Evolutionary conservation across 2,329 filamentous ascomycete species (phyloP).

Genomic region (Penicillium sp.): DNA sequence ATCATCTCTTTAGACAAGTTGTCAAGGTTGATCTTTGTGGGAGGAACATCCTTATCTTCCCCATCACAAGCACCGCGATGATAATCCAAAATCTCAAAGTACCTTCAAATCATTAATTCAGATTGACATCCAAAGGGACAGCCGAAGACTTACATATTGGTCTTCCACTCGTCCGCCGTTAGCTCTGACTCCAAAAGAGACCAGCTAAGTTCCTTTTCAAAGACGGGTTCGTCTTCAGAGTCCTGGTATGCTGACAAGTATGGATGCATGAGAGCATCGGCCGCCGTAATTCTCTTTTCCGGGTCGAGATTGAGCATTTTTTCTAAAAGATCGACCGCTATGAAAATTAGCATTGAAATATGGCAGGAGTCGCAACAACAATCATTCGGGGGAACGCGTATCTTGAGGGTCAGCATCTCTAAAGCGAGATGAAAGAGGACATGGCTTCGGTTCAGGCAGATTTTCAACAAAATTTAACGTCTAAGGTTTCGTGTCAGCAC

Average conservation of each 20-base stretch:
- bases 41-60: background rate
- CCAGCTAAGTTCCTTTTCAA: constrained; percentile 98
- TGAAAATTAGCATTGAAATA: background rate
- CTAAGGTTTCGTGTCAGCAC: constrained; percentile 46
- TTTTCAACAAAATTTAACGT: constrained; percentile 96
- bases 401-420: constrained; percentile 84
- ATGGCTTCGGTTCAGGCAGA: constrained; percentile 85
- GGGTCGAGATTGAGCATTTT: constrained; percentile 97
- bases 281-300: constrained; percentile 84
- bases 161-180: background rate
- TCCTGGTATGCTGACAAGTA: constrained; percentile 97
- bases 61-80: background rate
- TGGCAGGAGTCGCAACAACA: background rate
- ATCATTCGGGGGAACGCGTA: constrained; percentile 42
- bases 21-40: background rate
- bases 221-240: constrained; percentile 88
- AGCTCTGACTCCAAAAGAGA: constrained; percentile 93
- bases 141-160: background rate
- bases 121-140: background rate
- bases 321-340: constrained; percentile 88
- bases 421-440: constrained; percentile 83
- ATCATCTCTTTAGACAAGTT: background rate
- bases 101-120: background rate
- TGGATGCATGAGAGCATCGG: constrained; percentile 79
- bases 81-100: background rate